Evolutionary conservation across 1,284 basidiomycete genomes (phyloP).

Genomic region (Neolentinus lepideus): DNA sequence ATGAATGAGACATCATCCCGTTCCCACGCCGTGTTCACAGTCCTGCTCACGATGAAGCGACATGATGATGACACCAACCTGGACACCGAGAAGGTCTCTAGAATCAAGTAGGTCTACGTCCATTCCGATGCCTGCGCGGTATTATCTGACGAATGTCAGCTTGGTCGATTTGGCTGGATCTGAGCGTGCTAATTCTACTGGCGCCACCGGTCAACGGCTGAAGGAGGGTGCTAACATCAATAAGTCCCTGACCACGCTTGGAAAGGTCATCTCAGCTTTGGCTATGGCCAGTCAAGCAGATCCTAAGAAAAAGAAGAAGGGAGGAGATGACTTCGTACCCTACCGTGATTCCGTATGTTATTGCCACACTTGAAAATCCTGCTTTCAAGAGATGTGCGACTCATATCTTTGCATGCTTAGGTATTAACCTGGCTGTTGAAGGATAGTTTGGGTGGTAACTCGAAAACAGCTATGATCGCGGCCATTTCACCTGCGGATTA

Average conservation of each 20-base stretch:
- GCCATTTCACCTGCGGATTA: conserved; percentile 97
- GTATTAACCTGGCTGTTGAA: conserved; percentile 97
- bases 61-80: conserved; percentile 79
- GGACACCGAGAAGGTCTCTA: conserved; percentile 93
- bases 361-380: background rate
- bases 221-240: conserved; percentile 99
- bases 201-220: conserved; percentile 89
- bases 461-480: conserved; percentile 96
- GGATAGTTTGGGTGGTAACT: conserved; percentile 93
- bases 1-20: conserved; percentile 99
- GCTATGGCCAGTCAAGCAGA: conserved; percentile 70
- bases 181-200: conserved; percentile 93
- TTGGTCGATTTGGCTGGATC: conserved; percentile 96
- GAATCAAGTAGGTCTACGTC: conserved; percentile 67
- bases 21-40: conserved; percentile 96
- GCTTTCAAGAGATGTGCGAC: background rate
- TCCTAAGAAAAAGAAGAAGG: conserved; percentile 80
- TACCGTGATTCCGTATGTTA: conserved; percentile 84
- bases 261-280: conserved; percentile 93
- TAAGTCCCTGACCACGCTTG: conserved; percentile 93
- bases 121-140: conserved; percentile 13
- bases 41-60: conserved; percentile 87
- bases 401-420: conserved; percentile 27
- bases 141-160: conserved; percentile 28
- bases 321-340: conserved; percentile 81